Evolutionary conservation across 2,329 filamentous ascomycete species (phyloP).

Genomic region (Pseudogymnoascus sp.): DNA sequence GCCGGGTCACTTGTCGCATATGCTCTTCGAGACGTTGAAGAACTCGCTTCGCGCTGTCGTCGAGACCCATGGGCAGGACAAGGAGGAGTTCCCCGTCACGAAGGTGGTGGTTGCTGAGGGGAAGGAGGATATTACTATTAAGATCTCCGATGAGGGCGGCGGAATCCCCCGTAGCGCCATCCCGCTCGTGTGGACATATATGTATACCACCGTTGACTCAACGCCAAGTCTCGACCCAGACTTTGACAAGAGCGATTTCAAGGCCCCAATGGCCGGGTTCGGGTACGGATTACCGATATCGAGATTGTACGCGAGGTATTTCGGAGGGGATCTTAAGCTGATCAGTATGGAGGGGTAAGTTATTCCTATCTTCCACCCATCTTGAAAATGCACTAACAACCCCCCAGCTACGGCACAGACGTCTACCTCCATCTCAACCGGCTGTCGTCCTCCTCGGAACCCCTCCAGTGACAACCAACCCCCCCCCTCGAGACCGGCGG

Average conservation of each 20-base stretch:
- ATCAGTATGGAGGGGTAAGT: constrained; percentile 98
- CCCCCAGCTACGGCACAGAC: constrained; percentile 81
- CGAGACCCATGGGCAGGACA: constrained; percentile 88
- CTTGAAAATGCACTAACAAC: constrained; percentile 17
- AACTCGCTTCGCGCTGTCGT: constrained; percentile 96
- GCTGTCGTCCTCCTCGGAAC: constrained; percentile 89
- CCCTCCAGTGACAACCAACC: constrained; percentile 78
- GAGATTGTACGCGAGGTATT: constrained; percentile 89
- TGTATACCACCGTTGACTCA: constrained; percentile 98
- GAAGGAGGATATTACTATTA: constrained; percentile 98
- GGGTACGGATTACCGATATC: constrained; percentile 97
- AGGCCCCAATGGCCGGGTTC: constrained; percentile 97
- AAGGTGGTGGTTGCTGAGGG: constrained; percentile 97
- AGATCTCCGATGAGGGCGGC: constrained; percentile 92
- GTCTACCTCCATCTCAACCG: constrained; percentile 97
- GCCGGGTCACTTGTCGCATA: constrained; percentile 95
- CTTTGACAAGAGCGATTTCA: constrained; percentile 98
- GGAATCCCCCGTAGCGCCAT: constrained; percentile 90
- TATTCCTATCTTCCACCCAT: constrained; percentile 7
- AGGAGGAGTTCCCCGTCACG: constrained; percentile 90
- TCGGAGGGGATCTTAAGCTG: constrained; percentile 91
- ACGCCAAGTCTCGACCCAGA: constrained; percentile 93
- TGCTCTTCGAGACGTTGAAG: constrained; percentile 98
- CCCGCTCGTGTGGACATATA: constrained; percentile 98
- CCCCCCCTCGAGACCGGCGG: constrained; percentile 32